Conservation (phyloP, 148 eudicot species). For the Rhododendron vialii region DNA sequence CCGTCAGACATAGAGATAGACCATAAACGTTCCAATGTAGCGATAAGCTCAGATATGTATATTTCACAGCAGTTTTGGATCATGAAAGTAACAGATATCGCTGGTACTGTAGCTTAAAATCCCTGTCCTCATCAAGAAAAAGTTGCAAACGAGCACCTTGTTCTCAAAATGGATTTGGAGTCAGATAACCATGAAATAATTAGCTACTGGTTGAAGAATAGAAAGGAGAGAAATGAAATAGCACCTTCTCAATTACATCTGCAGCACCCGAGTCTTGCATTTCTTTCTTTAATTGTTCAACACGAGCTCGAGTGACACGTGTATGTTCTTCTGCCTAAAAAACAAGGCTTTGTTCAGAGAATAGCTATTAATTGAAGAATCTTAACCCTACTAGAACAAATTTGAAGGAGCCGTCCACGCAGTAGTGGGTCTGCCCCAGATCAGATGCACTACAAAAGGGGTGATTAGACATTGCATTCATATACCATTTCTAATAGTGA, state of each 20-base stretch:
- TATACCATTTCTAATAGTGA: background rate
- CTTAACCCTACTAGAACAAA: background rate
- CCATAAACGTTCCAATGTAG: background rate
- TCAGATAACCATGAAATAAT: background rate
- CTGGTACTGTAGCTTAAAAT: constrained; percentile 8
- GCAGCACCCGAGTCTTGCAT: constrained; percentile 23
- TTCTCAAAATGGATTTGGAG: background rate
- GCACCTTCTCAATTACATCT: constrained; percentile 30
- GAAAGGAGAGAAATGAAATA: background rate
- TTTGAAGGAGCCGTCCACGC: background rate
- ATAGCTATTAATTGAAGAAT: background rate
- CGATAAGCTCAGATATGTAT: background rate
- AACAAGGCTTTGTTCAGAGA: background rate
- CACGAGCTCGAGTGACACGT: constrained; percentile 23
- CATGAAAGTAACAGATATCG: background rate
- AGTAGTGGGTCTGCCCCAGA: background rate
- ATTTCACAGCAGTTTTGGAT: background rate
- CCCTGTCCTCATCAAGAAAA: constrained; percentile 21
- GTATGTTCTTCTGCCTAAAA: constrained; percentile 38
- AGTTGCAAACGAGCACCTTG: background rate
- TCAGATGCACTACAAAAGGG: background rate
- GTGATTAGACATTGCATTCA: background rate
- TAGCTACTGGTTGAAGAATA: background rate
- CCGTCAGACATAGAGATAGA: background rate
- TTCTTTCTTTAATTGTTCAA: constrained; percentile 38